A percentile compares a stretch with the other conserved stretches of the same genome.
These are phyloP conservation scores for Phytophthora idaei DNA, from an alignment of 352 stramenopile genomes.

Conservation along the genomic window DNA sequence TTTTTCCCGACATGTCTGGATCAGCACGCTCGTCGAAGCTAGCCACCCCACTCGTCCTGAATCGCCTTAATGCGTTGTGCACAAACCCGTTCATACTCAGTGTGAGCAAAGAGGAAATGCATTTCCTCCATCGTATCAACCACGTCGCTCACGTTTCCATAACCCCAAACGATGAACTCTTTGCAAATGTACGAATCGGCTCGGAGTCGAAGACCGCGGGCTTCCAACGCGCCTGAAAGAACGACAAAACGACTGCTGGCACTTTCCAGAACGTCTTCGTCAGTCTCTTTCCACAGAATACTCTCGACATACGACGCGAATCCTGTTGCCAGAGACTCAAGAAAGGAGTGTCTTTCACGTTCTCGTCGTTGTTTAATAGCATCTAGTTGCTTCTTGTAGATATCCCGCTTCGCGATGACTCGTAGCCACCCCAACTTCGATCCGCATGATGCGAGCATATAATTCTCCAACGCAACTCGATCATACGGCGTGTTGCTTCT, in stretches of 20 bases:
- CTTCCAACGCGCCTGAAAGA: not conserved
- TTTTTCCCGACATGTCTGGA: not conserved
- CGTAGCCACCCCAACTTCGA: too few species aligned
- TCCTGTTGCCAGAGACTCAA: not conserved
- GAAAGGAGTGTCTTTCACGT: not conserved
- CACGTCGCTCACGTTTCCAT: not conserved
- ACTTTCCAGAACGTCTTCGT: not conserved
- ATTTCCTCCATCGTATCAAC: not conserved
- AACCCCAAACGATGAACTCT: not conserved
- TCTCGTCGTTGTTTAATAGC: not conserved
- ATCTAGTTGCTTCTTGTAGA: too few species aligned
- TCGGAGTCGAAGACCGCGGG: not conserved
- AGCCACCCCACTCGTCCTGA: not conserved
- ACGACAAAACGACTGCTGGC: not conserved
- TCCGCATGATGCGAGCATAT: too few species aligned
- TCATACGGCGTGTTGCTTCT: too few species aligned
- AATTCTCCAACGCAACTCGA: too few species aligned
- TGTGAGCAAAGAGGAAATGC: not conserved
- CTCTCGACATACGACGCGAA: not conserved
- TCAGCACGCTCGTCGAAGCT: not conserved
- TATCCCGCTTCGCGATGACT: too few species aligned
- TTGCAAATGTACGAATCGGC: not conserved
- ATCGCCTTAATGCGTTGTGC: not conserved
- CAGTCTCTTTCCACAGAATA: not conserved
- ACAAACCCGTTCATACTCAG: not conserved